phyloP scores from a whole-genome alignment of 257 asterid genomes.

The Capsicum chinense region DNA sequence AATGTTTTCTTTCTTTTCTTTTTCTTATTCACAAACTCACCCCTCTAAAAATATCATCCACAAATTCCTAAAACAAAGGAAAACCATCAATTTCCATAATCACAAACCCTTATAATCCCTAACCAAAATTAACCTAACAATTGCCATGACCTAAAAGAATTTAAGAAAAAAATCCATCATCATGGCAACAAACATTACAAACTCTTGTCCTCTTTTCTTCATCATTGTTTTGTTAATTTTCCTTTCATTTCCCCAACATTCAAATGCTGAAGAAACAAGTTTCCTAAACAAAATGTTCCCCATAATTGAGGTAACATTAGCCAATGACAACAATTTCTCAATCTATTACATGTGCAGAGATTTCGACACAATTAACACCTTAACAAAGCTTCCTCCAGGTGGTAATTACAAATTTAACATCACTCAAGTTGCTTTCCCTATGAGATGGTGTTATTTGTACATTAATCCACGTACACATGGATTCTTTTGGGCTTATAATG shows the following conservation, averaged over 20 bases:
- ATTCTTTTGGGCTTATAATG: constrained; percentile 38
- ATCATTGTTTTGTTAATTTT: neutral
- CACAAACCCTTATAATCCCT: neutral
- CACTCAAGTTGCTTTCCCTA: constrained; percentile 37
- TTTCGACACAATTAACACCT: constrained; percentile 5
- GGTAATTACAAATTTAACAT: constrained; percentile 30
- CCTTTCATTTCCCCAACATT: neutral
- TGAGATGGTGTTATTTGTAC: constrained; percentile 42
- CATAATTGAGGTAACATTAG: constrained; percentile 29
- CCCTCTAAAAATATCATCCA: neutral
- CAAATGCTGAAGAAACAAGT: neutral
- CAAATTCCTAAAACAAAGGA: neutral
- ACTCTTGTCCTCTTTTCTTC: neutral
- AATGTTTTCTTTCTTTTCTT: neutral
- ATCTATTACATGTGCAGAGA: constrained; percentile 35
- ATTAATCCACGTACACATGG: constrained; percentile 29
- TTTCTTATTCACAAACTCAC: neutral
- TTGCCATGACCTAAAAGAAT: neutral
- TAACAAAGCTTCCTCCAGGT: constrained; percentile 3
- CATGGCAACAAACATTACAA: constrained; percentile 25
- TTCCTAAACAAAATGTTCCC: constrained; percentile 27
- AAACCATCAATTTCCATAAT: constrained; percentile 1
- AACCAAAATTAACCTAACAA: neutral
- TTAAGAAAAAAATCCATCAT: too few species aligned
- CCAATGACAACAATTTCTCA: constrained; percentile 32